Percentiles rank a stretch among this genome's conserved stretches.
Evolutionary conservation across 345 rosid genomes (phyloP).

Genomic region (Bruguiera parviflora): DNA sequence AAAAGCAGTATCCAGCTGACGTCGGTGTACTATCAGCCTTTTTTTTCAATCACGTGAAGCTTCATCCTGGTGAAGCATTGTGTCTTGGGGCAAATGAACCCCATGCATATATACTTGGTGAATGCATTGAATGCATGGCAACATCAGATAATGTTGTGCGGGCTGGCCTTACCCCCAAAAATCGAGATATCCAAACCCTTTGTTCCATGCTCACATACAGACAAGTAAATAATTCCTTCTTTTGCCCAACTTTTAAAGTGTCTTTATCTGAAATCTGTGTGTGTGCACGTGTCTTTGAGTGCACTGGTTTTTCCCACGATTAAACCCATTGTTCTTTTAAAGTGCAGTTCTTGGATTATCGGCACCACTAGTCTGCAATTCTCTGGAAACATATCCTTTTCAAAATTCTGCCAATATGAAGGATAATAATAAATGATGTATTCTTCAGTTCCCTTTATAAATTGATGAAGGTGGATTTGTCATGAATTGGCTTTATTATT

Average conservation of each 20-base stretch:
- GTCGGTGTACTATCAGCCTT: slow-evolving; percentile 86
- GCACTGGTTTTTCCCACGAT: neutral
- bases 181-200: slow-evolving; percentile 73
- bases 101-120: slow-evolving; percentile 87
- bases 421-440: neutral
- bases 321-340: neutral
- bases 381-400: neutral
- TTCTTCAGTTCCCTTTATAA: too few species aligned
- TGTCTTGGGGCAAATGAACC: slow-evolving; percentile 95
- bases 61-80: slow-evolving; percentile 93
- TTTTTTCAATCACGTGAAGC: slow-evolving; percentile 83
- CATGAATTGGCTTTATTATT: too few species aligned
- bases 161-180: slow-evolving; percentile 97
- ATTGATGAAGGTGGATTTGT: neutral
- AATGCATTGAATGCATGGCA: slow-evolving; percentile 96
- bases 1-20: slow-evolving; percentile 82
- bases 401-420: neutral
- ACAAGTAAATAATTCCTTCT: slow-evolving; percentile 47
- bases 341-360: neutral
- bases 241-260: neutral
- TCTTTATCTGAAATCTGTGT: neutral
- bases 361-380: neutral
- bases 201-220: slow-evolving; percentile 97
- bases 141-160: slow-evolving; percentile 98
- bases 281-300: neutral